These are phyloP conservation scores for Coemansia brasiliensis DNA, from an alignment of 192 early-diverging fungal species.

Conservation along the genomic window DNA sequence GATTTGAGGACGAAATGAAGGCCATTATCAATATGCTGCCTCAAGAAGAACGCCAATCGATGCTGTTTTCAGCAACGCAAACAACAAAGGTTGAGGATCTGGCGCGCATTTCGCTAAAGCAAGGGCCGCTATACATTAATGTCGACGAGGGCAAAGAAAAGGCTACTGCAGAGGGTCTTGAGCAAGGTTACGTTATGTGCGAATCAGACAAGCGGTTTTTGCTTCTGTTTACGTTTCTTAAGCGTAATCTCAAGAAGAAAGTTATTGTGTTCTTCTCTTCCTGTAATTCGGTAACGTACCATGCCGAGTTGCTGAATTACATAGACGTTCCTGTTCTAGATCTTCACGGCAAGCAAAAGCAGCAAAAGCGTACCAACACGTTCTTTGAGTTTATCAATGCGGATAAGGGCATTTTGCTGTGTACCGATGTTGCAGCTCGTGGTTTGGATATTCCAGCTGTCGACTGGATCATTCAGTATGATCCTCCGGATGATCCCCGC, in stretches of 20 bases:
- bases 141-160: conserved; percentile 96
- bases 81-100: conserved; percentile 98
- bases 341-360: conserved; percentile 97
- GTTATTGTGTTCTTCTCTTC: conserved; percentile 98
- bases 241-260: conserved; percentile 95
- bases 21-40: conserved; percentile 95
- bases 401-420: conserved; percentile 87
- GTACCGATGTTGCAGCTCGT: conserved; percentile 97
- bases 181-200: conserved; percentile 97
- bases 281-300: conserved; percentile 98
- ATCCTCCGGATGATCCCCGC: conserved; percentile 99
- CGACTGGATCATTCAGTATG: conserved; percentile 99
- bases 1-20: conserved; percentile 99
- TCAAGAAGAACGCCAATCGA: conserved; percentile 84
- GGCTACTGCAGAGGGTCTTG: conserved; percentile 92
- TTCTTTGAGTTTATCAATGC: conserved; percentile 99
- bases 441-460: conserved; percentile 97
- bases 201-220: conserved; percentile 91
- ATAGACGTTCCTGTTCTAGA: conserved; percentile 98
- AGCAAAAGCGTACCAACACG: conserved; percentile 96
- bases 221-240: conserved; percentile 97
- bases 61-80: conserved; percentile 99
- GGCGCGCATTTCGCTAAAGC: conserved; percentile 95
- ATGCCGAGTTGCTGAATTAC: conserved; percentile 97
- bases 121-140: conserved; percentile 97